Percentiles rank a stretch among this genome's conserved stretches.
phyloP scores from a whole-genome alignment of 192 early-diverging fungal genomes.

The Coemansia sp. region DNA sequence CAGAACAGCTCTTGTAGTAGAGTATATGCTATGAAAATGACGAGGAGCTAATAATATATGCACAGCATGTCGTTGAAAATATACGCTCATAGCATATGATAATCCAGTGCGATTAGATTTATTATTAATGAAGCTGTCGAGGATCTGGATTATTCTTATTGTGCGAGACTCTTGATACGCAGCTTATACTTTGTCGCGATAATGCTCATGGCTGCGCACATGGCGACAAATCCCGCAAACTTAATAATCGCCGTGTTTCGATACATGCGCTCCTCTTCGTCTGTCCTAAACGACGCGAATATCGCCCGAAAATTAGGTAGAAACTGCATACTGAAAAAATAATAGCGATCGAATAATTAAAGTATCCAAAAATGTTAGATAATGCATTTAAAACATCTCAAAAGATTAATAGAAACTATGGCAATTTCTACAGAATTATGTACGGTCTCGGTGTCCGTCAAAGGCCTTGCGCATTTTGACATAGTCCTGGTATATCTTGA shows the following conservation, averaged over 20 bases:
- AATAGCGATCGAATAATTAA: neutral
- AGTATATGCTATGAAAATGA: too few relatives aligned
- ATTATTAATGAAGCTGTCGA: too few relatives aligned
- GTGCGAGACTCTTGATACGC: slow-evolving; percentile 4
- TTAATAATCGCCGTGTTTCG: slow-evolving; percentile 48
- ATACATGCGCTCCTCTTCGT: slow-evolving; percentile 55
- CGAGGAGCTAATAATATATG: too few relatives aligned
- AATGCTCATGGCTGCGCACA: slow-evolving; percentile 55
- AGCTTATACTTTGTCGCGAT: slow-evolving; percentile 42
- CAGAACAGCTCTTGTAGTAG: neutral
- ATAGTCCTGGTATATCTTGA: slow-evolving; percentile 46
- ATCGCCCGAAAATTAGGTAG: slow-evolving; percentile 60
- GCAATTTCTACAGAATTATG: neutral
- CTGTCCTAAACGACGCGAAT: slow-evolving; percentile 57
- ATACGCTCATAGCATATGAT: too few relatives aligned
- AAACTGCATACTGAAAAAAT: slow-evolving; percentile 25
- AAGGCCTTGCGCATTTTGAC: slow-evolving; percentile 41
- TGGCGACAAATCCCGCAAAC: slow-evolving; percentile 51
- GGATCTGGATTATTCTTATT: neutral
- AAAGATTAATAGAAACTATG: neutral
- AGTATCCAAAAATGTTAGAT: neutral
- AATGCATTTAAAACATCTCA: neutral
- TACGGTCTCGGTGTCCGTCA: slow-evolving; percentile 13
- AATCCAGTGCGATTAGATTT: too few relatives aligned
- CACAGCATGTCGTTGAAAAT: too few relatives aligned